phyloP scores from a whole-genome alignment of 1,139 yeast species.

The Geotrichum aggregatum region DNA sequence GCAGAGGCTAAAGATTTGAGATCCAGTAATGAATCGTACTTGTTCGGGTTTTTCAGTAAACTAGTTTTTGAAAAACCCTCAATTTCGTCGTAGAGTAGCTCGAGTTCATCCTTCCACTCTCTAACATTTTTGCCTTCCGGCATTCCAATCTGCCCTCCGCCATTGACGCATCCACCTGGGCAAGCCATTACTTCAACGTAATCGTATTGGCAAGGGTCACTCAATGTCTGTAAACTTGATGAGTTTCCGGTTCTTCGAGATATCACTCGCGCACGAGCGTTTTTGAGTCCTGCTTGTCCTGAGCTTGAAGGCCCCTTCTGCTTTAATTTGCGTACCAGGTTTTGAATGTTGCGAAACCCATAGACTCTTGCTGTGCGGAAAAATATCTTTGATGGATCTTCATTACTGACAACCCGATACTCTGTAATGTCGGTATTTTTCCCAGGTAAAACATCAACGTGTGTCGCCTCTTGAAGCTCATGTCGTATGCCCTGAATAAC shows the following conservation, averaged over 20 bases:
- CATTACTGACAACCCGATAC: slow-evolving; percentile 48
- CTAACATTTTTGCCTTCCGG: slow-evolving; percentile 39
- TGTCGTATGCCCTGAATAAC: slow-evolving; percentile 34
- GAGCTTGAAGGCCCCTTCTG: slow-evolving; percentile 35
- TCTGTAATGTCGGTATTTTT: slow-evolving; percentile 76
- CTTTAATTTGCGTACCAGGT: slow-evolving; percentile 77
- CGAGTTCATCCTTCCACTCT: slow-evolving; percentile 38
- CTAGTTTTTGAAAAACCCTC: slow-evolving; percentile 15
- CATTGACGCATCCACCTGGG: slow-evolving; percentile 95
- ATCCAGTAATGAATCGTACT: background rate
- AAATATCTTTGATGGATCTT: slow-evolving; percentile 39
- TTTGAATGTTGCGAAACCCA: slow-evolving; percentile 92
- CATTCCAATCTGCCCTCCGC: slow-evolving; percentile 82
- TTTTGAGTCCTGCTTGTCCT: slow-evolving; percentile 22
- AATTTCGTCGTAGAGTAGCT: slow-evolving; percentile 32
- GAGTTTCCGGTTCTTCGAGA: slow-evolving; percentile 14
- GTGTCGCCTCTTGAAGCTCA: slow-evolving; percentile 26
- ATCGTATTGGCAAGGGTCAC: slow-evolving; percentile 65
- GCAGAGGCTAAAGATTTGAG: slow-evolving; percentile 10
- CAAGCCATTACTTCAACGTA: slow-evolving; percentile 97
- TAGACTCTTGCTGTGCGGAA: slow-evolving; percentile 76
- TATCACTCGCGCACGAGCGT: slow-evolving; percentile 15
- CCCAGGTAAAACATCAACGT: slow-evolving; percentile 46
- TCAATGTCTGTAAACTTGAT: slow-evolving; percentile 16
- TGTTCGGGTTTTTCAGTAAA: background rate